Evolutionary conservation across 176 grass and related monocot species (phyloP), one percentile per base, ranked within the genome.

Genomic region (Tuctoria greenei): DNA sequence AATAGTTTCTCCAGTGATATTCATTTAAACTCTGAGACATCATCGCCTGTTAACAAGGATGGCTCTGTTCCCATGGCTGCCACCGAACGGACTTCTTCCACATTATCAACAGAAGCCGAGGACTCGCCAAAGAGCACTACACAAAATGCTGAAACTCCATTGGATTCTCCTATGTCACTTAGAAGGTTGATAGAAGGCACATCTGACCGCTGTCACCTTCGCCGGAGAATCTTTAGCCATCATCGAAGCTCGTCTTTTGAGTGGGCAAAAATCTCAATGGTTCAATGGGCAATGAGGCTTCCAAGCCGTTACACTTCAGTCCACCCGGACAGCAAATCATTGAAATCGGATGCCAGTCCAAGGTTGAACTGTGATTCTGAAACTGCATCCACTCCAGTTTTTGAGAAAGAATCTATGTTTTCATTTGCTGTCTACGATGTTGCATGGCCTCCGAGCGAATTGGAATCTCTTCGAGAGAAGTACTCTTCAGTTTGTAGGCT

Each of bases 221-320:
- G 61, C 66, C 94, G 74, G 52, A 85, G 78, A 62, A 74, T 94
- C 75, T 85, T 98, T 35, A 77, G 26, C 17, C 87, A 91, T 84
- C 81, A 81, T 38, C 89, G 87, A 72, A 90, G 55, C 67, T 72
- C 77, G 13, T 94, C 91, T 51, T 84, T 83, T 50, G 95, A 98
- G 58, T 92, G 86, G 86, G 67, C 79, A 28, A 93, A 87, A 83
- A 66, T 76, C 43, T 90, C 84, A 4, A 79, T 94, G 76, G 74
- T 99, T 83, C 89, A 86, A 66, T 92, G 92, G 96, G 92, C 82
- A 6, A 88, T 90, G 92, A 86, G 83, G 79, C 79, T 88, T 75
- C 86, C 84, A 0, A 90, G 73, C 44, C 89, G 87, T 50, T 70
- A 89, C 49, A 24, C 41, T 60, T 75, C 90, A 9, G 70, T 97